Evolutionary conservation across 2,329 filamentous ascomycete genomes (phyloP), one percentile per base, ranked within the genome.

Genomic region (Fusarium graminum): DNA sequence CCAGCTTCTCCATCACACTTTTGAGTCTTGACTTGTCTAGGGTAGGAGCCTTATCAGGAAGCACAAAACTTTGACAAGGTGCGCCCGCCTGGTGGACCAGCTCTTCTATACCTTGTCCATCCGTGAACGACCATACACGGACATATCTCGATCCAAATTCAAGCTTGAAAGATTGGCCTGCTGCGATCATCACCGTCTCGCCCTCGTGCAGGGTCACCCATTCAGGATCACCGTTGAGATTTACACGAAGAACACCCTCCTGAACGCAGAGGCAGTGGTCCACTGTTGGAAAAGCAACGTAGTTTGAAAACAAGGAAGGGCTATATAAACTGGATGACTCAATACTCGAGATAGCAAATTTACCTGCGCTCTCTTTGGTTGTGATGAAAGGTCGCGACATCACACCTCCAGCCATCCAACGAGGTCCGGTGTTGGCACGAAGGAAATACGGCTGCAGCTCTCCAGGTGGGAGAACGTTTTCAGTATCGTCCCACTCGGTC

Each of bases 321-420:
- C 69, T 68, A 56, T 83, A 82, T 0, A 75, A 60, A 52, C 72
- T 75, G 2, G 77, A 81, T 1, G 76, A 77, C 65, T 87, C 84
- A 30, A 88, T 80, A 52, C 81, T 83, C 2, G 81, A 83, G 56
- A 88, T 86, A 11, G 82, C 78, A 54, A 86, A 87, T 44, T 79
- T 81, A 0, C 80, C 82, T 26, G 74, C 74, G 28, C 79, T 81
- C 67, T 87, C 82, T 22, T 73, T 71, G 4, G 81, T 81, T 6
- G 79, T 81, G 47, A 59, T 80, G 29, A 87, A 80, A 0, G 85
- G 84, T 25, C 83, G 69, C 0, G 78, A 78, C 39, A 85, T 68
- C 14, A 81, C 76, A 0, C 83, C 83, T 0, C 81, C 83, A 2
- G 80, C 67, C 5, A 82, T 65, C 72, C 77, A 85, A 41, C 80